Evolutionary conservation across 2,329 filamentous ascomycete species (phyloP).

Genomic region (Scedosporium apiospermum): DNA sequence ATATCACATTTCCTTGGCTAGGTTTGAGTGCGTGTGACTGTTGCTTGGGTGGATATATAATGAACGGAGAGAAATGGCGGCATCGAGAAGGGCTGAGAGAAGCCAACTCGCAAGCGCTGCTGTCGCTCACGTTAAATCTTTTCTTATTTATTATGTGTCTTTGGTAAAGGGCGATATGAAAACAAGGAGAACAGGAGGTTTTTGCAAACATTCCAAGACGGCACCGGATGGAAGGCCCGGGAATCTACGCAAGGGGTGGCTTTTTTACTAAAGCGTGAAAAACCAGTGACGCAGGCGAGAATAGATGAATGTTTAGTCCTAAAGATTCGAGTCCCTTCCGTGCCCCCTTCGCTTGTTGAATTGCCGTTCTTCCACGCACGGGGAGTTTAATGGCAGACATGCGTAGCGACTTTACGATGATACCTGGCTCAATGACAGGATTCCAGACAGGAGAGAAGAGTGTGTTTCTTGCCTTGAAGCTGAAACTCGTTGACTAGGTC

Average conservation of each 20-base stretch:
- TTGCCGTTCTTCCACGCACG: no score
- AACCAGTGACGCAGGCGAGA: background rate
- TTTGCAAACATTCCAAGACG: background rate
- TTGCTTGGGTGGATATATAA: background rate
- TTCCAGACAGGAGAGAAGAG: no score
- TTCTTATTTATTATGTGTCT: background rate
- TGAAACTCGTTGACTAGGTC: no score
- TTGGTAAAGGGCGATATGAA: background rate
- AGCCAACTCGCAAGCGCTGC: background rate
- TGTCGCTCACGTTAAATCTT: background rate
- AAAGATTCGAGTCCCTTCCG: no score
- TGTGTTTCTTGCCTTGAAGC: no score
- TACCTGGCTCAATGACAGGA: no score
- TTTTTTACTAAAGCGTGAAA: no score
- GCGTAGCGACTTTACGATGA: no score
- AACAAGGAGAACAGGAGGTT: background rate
- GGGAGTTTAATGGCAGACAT: no score
- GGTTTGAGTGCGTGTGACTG: background rate
- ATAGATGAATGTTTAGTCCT: background rate
- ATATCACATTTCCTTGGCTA: no score
- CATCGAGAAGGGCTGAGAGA: background rate
- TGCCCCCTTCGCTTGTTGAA: no score
- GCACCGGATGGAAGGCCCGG: background rate
- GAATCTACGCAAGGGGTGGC: background rate
- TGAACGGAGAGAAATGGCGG: background rate